phyloP scores from a whole-genome alignment of 306 rosid species.

The Gastrolobium bilobum region DNA sequence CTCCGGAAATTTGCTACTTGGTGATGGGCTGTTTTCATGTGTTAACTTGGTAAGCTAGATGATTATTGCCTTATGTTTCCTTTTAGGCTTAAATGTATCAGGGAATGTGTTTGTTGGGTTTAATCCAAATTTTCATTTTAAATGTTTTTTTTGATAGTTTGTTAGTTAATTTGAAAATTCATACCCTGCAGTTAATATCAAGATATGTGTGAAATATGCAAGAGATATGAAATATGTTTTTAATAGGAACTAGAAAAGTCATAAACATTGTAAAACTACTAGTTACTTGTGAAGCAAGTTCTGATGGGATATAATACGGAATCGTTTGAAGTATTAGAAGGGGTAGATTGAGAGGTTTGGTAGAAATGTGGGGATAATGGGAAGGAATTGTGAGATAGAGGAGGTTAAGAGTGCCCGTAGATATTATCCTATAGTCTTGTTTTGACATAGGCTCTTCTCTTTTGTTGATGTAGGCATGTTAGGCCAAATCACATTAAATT shows the following conservation, averaged over 20 bases:
- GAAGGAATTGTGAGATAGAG: not conserved
- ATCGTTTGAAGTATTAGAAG: not conserved
- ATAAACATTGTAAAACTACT: not conserved
- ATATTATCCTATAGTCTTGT: not conserved
- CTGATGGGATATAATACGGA: not conserved
- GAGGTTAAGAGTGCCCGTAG: too few species aligned
- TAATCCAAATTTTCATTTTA: not conserved
- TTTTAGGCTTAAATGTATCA: too few species aligned
- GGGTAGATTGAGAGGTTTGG: constrained; percentile 9
- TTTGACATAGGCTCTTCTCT: not conserved
- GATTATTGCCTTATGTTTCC: too few species aligned
- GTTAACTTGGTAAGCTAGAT: too few species aligned
- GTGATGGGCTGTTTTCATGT: too few species aligned
- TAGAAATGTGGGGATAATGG: not conserved
- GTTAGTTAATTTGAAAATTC: not conserved
- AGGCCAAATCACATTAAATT: too few species aligned
- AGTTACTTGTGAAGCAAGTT: not conserved
- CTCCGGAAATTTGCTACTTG: too few species aligned
- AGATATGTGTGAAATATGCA: not conserved
- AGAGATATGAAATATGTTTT: not conserved
- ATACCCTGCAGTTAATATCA: not conserved
- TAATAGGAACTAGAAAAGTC: not conserved
- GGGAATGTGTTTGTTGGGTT: not conserved
- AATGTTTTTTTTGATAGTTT: not conserved
- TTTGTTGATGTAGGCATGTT: not conserved